Conservation (phyloP, 2,329 filamentous ascomycete species). For the Cladosporium sp. region DNA sequence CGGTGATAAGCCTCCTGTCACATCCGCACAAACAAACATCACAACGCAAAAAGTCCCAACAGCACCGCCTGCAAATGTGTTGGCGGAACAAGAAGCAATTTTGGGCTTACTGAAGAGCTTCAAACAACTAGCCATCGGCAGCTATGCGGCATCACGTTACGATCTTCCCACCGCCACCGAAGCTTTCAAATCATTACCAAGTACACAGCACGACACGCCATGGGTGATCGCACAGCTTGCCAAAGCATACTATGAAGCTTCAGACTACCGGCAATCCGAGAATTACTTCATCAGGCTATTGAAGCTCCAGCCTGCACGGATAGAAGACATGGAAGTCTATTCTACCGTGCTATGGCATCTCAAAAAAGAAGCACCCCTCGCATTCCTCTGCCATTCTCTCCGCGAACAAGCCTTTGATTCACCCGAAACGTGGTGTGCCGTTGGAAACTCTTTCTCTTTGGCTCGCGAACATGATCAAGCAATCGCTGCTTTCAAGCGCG, state of each 20-base stretch:
- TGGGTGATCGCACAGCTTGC: slow-evolving; percentile 93
- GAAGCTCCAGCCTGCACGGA: slow-evolving; percentile 73
- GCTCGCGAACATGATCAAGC: slow-evolving; percentile 93
- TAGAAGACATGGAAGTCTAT: slow-evolving; percentile 97
- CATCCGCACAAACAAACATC: slow-evolving; percentile 16
- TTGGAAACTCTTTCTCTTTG: slow-evolving; percentile 93
- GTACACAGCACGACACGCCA: slow-evolving; percentile 80
- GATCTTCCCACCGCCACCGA: slow-evolving; percentile 75
- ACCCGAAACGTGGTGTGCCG: slow-evolving; percentile 91
- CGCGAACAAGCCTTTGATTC: slow-evolving; percentile 84
- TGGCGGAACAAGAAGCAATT: slow-evolving; percentile 66
- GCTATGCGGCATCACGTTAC: slow-evolving; percentile 75
- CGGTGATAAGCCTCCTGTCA: slow-evolving; percentile 50
- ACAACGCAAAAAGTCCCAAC: slow-evolving; percentile 15
- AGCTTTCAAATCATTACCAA: slow-evolving; percentile 69
- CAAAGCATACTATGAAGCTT: slow-evolving; percentile 87
- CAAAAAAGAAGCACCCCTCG: slow-evolving; percentile 86
- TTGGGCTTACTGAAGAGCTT: slow-evolving; percentile 77
- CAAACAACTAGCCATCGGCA: slow-evolving; percentile 77
- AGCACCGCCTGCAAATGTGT: slow-evolving; percentile 1
- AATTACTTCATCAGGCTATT: slow-evolving; percentile 80
- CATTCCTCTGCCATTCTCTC: slow-evolving; percentile 87
- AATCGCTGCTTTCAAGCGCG: slow-evolving; percentile 88
- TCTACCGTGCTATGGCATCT: slow-evolving; percentile 99
- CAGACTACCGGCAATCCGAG: slow-evolving; percentile 81